Conservation (phyloP, 305 asterid genomes). For the Fraxinus angustifolia region DNA sequence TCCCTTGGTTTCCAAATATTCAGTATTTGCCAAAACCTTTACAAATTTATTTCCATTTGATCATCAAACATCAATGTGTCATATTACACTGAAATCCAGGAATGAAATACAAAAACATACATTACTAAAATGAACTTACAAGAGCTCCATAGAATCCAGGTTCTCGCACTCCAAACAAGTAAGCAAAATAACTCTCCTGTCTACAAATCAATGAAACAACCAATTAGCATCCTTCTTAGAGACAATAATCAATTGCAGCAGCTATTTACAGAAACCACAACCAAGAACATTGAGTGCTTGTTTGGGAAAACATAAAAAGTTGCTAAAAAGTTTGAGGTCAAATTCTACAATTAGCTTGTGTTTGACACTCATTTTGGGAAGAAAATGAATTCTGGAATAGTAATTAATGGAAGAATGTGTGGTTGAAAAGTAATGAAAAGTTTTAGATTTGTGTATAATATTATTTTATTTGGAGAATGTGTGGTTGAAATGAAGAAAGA, state of each 20-base stretch:
- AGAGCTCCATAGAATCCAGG: slow-evolving; percentile 95
- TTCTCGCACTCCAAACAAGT: slow-evolving; percentile 93
- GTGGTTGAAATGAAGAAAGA: no score
- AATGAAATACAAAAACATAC: slow-evolving; percentile 15
- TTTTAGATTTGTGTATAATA: no score
- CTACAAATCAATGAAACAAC: slow-evolving; percentile 36
- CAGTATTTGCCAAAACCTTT: slow-evolving; percentile 7
- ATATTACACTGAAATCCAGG: slow-evolving; percentile 1
- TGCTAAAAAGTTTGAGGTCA: not conserved
- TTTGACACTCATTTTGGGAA: no score
- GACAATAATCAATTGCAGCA: not conserved
- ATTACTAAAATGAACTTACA: slow-evolving; percentile 48
- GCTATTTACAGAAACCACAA: not conserved
- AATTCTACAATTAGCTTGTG: not conserved
- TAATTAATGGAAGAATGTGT: no score
- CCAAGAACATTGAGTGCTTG: not conserved
- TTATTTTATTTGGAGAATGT: no score
- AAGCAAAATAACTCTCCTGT: slow-evolving; percentile 98
- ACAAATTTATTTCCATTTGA: slow-evolving; percentile 2
- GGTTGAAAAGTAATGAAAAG: no score
- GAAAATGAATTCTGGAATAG: no score
- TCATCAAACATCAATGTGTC: not conserved
- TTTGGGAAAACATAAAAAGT: not conserved
- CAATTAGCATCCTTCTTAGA: slow-evolving; percentile 12
- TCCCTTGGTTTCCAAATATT: slow-evolving; percentile 11